These are phyloP conservation scores for Chlamydomonas reinhardtii DNA, from an alignment of 163 green algal species.

Conservation along the genomic window DNA sequence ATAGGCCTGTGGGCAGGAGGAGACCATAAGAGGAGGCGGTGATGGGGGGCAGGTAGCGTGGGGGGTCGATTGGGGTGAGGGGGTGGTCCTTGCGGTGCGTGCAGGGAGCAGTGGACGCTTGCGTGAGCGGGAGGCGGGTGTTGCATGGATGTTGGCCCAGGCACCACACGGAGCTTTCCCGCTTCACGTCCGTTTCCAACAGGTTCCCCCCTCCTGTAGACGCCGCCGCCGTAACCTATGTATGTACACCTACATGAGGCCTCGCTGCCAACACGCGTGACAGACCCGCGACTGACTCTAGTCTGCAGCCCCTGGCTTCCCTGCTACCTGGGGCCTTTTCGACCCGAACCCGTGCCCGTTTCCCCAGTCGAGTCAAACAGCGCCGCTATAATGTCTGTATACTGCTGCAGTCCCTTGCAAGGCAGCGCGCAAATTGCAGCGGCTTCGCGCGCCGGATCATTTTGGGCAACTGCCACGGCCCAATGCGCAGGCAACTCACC, in stretches of 20 bases:
- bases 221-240: not conserved
- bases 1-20: constrained; percentile 8
- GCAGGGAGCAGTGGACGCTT: too few species aligned
- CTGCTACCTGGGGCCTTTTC: too few species aligned
- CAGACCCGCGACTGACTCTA: not conserved
- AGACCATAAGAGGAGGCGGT: not conserved
- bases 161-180: not conserved
- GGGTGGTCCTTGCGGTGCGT: too few species aligned
- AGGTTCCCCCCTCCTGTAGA: too few species aligned
- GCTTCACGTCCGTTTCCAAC: too few species aligned
- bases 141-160: too few species aligned
- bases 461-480: not conserved
- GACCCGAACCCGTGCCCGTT: not conserved
- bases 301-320: too few species aligned
- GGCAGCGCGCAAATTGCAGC: not conserved
- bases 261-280: not conserved
- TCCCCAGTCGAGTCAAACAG: not conserved
- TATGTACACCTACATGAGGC: not conserved
- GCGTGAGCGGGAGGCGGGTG: too few species aligned
- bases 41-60: not conserved
- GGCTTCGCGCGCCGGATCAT: not conserved
- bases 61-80: not conserved
- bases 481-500: not conserved
- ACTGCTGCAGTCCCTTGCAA: not conserved
- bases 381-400: not conserved